These are phyloP conservation scores for Xylaria cubensis DNA, from an alignment of 495 filamentous ascomycete genomes.

Conservation along the genomic window DNA sequence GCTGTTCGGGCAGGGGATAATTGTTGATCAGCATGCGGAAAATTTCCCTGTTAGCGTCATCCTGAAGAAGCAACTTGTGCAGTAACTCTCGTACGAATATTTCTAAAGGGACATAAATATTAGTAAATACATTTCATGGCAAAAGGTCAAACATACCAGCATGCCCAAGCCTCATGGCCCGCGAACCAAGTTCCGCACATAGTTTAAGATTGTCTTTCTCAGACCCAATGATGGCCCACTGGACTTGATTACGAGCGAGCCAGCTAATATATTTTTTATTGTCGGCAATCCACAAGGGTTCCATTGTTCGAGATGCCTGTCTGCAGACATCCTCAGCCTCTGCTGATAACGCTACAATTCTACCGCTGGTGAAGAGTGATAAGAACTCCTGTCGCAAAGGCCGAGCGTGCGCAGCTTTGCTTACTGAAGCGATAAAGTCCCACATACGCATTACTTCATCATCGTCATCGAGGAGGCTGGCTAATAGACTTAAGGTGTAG, in stretches of 20 bases:
- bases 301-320: conserved; percentile 40
- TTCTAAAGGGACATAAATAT: conserved; percentile 52
- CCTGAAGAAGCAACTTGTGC: conserved; percentile 50
- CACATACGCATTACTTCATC: conserved; percentile 63
- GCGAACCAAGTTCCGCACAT: conserved; percentile 66
- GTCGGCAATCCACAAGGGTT: conserved; percentile 68
- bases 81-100: conserved; percentile 60
- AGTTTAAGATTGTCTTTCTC: conserved; percentile 56
- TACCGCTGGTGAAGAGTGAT: conserved; percentile 69
- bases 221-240: conserved; percentile 51
- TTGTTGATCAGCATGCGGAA: conserved; percentile 54
- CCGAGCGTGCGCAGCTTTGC: conserved; percentile 24
- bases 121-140: background rate
- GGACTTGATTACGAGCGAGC: conserved; percentile 71
- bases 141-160: conserved; percentile 58
- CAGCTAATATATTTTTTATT: conserved; percentile 70
- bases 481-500: conserved; percentile 43
- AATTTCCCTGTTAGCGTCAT: conserved; percentile 34
- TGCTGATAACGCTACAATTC: conserved; percentile 72
- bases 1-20: conserved; percentile 64
- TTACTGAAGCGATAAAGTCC: conserved; percentile 31
- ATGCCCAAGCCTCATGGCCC: conserved; percentile 75
- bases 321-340: conserved; percentile 69
- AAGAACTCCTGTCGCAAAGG: conserved; percentile 51
- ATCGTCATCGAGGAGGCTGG: conserved; percentile 59